Conservation (phyloP, 805 yeast genomes). For the Komagataella populi region DNA sequence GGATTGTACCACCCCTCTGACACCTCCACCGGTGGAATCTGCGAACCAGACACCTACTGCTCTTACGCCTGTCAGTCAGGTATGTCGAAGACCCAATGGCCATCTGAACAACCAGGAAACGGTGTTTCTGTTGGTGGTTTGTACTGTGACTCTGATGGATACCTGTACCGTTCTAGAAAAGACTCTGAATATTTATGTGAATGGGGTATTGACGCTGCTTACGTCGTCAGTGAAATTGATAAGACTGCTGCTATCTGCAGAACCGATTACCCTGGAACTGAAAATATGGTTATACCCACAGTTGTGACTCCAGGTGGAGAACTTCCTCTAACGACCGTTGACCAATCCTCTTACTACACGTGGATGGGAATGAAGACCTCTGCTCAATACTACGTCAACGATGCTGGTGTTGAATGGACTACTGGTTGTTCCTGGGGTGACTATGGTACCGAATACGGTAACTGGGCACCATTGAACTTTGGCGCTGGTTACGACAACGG, state of each 20-base stretch:
- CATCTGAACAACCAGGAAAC: conserved; percentile 46
- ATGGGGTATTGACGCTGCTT: conserved; percentile 46
- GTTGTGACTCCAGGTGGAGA: conserved; percentile 39
- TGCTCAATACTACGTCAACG: conserved; percentile 63
- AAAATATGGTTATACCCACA: conserved; percentile 68
- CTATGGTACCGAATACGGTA: conserved; percentile 46
- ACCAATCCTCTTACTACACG: conserved; percentile 39
- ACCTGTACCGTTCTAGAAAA: conserved; percentile 46
- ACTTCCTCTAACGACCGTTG: conserved; percentile 44
- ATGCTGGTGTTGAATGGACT: conserved; percentile 57
- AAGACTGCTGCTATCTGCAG: conserved; percentile 54
- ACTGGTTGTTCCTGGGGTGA: conserved; percentile 69
- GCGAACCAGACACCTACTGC: conserved; percentile 59
- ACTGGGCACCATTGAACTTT: conserved; percentile 69
- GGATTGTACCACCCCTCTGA: conserved; percentile 39
- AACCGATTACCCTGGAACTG: conserved; percentile 76
- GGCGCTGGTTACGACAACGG: conserved; percentile 64
- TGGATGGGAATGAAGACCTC: conserved; percentile 58
- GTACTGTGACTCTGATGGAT: conserved; percentile 38
- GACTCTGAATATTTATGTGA: conserved; percentile 42
- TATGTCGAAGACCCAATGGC: conserved; percentile 77
- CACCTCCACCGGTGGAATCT: conserved; percentile 36
- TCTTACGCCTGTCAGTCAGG: conserved; percentile 72
- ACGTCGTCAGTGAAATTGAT: conserved; percentile 34
- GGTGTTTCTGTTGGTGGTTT: conserved; percentile 69